phyloP scores from a whole-genome alignment of 1,284 basidiomycete species.

The Leccinum subspadiceum region DNA sequence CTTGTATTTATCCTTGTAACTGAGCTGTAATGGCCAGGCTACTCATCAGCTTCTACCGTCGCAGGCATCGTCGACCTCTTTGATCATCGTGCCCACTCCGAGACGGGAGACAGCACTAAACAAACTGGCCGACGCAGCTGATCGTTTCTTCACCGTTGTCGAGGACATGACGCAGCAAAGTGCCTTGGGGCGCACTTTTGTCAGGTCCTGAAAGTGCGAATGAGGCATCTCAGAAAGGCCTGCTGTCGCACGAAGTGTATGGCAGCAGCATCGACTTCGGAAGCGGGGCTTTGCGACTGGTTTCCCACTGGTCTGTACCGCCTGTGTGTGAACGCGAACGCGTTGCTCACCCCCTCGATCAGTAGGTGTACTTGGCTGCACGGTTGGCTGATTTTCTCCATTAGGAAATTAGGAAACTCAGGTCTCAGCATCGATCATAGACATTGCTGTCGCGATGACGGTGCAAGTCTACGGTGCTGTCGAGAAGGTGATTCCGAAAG shows the following conservation, averaged over 20 bases:
- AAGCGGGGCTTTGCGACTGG: too few relatives aligned
- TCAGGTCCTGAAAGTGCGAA: too few relatives aligned
- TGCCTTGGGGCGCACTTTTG: too few relatives aligned
- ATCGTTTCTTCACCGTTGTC: constrained; percentile 20
- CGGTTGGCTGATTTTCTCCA: constrained; percentile 7
- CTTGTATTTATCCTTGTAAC: neutral
- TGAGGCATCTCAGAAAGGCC: too few relatives aligned
- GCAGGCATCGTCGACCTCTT: constrained; percentile 24
- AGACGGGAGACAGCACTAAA: constrained; percentile 25
- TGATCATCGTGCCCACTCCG: constrained; percentile 17
- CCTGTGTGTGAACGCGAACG: neutral
- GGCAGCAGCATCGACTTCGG: constrained; percentile 5
- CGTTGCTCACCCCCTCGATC: neutral
- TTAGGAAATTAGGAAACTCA: constrained; percentile 8
- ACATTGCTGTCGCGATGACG: neutral
- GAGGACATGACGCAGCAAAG: too few relatives aligned
- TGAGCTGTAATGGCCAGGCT: constrained; percentile 13
- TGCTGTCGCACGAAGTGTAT: neutral
- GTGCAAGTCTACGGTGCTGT: neutral
- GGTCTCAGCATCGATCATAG: constrained; percentile 3
- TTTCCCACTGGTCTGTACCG: too few relatives aligned
- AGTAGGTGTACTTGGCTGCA: too few relatives aligned
- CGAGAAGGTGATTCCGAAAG: neutral
- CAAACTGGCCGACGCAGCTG: constrained; percentile 20
- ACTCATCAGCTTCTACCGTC: constrained; percentile 21